Conservation (phyloP, 2,329 filamentous ascomycete species). For the Cryphonectria parasitica region DNA sequence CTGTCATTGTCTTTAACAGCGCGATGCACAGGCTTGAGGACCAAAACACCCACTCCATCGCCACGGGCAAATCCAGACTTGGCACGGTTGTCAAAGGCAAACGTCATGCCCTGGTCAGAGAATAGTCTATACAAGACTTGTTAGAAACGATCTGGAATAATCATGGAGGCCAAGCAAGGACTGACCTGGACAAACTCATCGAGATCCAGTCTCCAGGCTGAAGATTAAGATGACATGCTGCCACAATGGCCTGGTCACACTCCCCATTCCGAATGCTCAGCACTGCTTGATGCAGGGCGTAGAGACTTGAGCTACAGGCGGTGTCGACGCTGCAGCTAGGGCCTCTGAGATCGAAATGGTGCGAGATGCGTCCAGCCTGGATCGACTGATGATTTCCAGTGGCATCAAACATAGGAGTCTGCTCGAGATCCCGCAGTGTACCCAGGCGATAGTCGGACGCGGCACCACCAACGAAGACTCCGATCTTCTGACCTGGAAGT, state of each 20-base stretch:
- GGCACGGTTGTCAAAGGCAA: constrained; percentile 39
- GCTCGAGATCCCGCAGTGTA: constrained; percentile 29
- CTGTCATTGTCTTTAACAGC: constrained; percentile 41
- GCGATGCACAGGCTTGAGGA: constrained; percentile 43
- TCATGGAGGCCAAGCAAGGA: background rate
- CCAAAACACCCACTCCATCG: constrained; percentile 42
- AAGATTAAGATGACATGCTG: constrained; percentile 12
- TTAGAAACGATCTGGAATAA: no score
- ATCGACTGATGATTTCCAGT: constrained; percentile 30
- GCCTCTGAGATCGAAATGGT: constrained; percentile 38
- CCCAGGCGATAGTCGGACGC: constrained; percentile 31
- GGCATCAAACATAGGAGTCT: constrained; percentile 30
- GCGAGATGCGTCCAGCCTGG: constrained; percentile 35
- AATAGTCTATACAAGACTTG: constrained; percentile 21
- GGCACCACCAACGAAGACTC: constrained; percentile 38
- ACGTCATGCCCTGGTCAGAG: constrained; percentile 31
- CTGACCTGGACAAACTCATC: constrained; percentile 18
- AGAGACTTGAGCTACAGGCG: constrained; percentile 34
- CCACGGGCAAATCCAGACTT: constrained; percentile 42
- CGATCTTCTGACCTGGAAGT: constrained; percentile 38
- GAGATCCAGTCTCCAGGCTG: constrained; percentile 31
- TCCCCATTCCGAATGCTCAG: constrained; percentile 38
- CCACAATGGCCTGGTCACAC: constrained; percentile 33
- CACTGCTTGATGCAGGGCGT: constrained; percentile 38
- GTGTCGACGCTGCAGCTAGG: constrained; percentile 39